Percentiles rank a stretch among this genome's conserved stretches.
These are phyloP conservation scores for Kluyveromyces marxianus DNA, from an alignment of 1,139 yeast genomes.

Conservation along the genomic window DNA sequence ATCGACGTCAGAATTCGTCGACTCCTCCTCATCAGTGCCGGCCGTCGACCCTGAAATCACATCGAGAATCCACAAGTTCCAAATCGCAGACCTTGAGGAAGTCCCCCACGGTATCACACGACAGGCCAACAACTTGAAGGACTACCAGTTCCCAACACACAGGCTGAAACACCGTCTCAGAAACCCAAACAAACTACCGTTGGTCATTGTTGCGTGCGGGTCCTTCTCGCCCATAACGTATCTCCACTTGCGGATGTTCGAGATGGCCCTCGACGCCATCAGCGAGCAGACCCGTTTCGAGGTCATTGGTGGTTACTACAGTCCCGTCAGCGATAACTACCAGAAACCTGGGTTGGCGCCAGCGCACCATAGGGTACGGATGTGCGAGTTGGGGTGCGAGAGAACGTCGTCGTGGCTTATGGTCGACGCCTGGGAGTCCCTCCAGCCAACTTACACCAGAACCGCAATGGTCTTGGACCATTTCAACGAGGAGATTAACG, in stretches of 20 bases:
- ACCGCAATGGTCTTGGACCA: slow-evolving; percentile 96
- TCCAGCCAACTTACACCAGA: slow-evolving; percentile 84
- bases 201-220: slow-evolving; percentile 95
- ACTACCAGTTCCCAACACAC: slow-evolving; percentile 80
- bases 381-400: slow-evolving; percentile 98
- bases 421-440: slow-evolving; percentile 99
- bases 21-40: too few relatives aligned
- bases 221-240: slow-evolving; percentile 94
- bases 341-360: slow-evolving; percentile 90
- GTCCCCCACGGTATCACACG: slow-evolving; percentile 90
- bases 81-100: slow-evolving; percentile 90
- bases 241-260: slow-evolving; percentile 92
- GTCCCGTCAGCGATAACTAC: slow-evolving; percentile 95
- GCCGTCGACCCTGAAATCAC: slow-evolving; percentile 1
- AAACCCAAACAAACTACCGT: slow-evolving; percentile 76
- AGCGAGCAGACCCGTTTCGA: slow-evolving; percentile 89
- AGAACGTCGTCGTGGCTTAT: slow-evolving; percentile 94
- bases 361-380: slow-evolving; percentile 81
- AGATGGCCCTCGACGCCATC: slow-evolving; percentile 95
- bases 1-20: too few relatives aligned
- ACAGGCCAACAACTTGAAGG: slow-evolving; percentile 63
- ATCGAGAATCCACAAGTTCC: slow-evolving; percentile 46
- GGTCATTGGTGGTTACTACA: slow-evolving; percentile 92
- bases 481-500: slow-evolving; percentile 89
- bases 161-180: slow-evolving; percentile 64